These are phyloP conservation scores for Blepharisma stoltei DNA, from an alignment of 73 alveolate species.

Conservation along the genomic window DNA sequence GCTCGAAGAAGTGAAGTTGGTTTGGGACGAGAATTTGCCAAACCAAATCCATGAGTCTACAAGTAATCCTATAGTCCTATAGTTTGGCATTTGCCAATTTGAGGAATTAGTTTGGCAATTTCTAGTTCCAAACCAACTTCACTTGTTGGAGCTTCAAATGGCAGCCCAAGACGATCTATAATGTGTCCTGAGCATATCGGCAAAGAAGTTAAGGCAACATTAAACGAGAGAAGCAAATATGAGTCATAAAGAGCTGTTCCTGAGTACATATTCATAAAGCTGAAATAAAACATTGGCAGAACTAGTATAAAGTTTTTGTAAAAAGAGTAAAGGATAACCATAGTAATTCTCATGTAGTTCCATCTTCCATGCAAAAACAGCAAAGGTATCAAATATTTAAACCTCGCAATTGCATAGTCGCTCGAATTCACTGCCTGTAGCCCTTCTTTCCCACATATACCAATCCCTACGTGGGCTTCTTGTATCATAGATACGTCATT, in stretches of 20 bases:
- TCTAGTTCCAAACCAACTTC: too few relatives aligned
- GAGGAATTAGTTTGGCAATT: too few relatives aligned
- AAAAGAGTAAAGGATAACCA: conserved; percentile 72
- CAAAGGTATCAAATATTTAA: conserved; percentile 72
- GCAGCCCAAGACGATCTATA: too few relatives aligned
- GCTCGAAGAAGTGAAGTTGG: too few relatives aligned
- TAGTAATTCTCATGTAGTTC: conserved; percentile 71
- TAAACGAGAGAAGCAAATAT: conserved; percentile 76
- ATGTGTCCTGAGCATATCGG: too few relatives aligned
- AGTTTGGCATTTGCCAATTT: too few relatives aligned
- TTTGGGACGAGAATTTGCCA: too few relatives aligned
- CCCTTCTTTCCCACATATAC: conserved; percentile 66
- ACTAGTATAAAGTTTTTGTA: conserved; percentile 75
- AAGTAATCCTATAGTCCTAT: too few relatives aligned
- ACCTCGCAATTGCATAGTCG: conserved; percentile 73
- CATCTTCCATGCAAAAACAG: conserved; percentile 94
- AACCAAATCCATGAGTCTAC: too few relatives aligned
- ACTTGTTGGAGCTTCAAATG: too few relatives aligned
- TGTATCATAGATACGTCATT: conserved; percentile 66
- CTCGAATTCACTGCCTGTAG: conserved; percentile 60
- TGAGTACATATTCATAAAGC: conserved; percentile 82
- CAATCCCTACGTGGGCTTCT: conserved; percentile 73
- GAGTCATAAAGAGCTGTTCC: conserved; percentile 88
- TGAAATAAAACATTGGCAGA: conserved; percentile 68
- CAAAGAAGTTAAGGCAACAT: conserved; percentile 82